Evolutionary conservation across 345 rosid genomes (phyloP), one percentile per base, ranked within the genome.

Genomic region (Gynandropsis gynandra): DNA sequence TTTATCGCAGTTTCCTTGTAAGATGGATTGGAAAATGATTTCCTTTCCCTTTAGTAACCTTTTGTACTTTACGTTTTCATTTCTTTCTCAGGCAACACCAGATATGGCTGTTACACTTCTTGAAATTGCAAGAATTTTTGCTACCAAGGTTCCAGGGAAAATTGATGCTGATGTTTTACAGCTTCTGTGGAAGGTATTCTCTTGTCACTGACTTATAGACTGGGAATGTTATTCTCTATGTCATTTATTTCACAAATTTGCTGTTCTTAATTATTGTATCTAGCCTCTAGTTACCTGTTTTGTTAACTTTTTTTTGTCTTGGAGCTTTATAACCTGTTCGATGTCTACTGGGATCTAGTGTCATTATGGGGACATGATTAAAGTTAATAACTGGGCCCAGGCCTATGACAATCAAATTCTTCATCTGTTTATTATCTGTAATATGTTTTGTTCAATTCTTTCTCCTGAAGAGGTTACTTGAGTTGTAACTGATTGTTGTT

Each of bases 41-140:
- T 59, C 47, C 52, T 47, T 48, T n/a, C 16, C 11, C 27, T 12
- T 34, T 9, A 31, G 15, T 27, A 52, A 52, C 44, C 45, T 45
- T 42, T n/a, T 54, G 29, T 14, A 44, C 44, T 15, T 38, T 5
- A 2, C 29, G 29, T 24, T 24, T 37, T 53, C 39, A 33, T 64
- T 66, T 53, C 27, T 76, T 71, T 64, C 38, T 37, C 72, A 92
- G 98, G 97, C 95, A 40, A 84, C 97, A 31, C 99, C 97, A 42
- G 97, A 88, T 73, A 93, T 93, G 99, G 99, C 97, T 67, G 95
- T 93, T 52, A 93, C 96, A 52, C 84, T 93, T 60, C 97, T 93
- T 50, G 97, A 88, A 85, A 86, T 93, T 69, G 99, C 99, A 40
- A 81, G 99, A 73, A 88, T 93, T 51, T 93, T 93, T 63, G 97